These are phyloP conservation scores for Tetraselmis striata DNA, from an alignment of 139 green algal species.

Conservation along the genomic window DNA sequence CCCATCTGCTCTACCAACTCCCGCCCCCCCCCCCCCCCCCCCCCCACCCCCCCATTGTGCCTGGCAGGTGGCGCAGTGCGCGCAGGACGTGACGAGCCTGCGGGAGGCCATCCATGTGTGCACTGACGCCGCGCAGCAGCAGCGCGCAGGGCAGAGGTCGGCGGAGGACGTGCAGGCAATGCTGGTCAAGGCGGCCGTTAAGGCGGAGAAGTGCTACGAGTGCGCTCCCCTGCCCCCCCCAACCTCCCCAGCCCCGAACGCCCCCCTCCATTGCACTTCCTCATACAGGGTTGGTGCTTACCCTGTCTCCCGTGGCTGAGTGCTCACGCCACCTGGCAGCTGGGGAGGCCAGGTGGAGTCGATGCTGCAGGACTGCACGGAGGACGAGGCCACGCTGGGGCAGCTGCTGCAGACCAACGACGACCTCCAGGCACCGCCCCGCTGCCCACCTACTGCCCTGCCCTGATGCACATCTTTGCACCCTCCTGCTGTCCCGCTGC, in stretches of 20 bases:
- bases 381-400: background rate
- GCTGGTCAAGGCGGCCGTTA: background rate
- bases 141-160: background rate
- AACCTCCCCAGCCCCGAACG: too few species aligned
- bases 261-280: too few species aligned
- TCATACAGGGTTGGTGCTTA: too few species aligned
- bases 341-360: background rate
- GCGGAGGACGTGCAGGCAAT: background rate
- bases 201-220: background rate
- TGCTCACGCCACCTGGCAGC: too few species aligned
- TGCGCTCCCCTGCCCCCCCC: too few species aligned
- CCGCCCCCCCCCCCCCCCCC: too few species aligned
- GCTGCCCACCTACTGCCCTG: too few species aligned
- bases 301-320: too few species aligned
- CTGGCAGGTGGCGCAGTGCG: background rate
- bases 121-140: background rate
- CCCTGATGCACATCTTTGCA: too few species aligned
- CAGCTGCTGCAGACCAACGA: background rate
- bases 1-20: too few species aligned
- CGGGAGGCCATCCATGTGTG: background rate
- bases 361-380: background rate
- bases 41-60: too few species aligned
- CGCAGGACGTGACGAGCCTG: background rate
- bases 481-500: too few species aligned
- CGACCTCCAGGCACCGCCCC: background rate